Base-by-base conservation (phyloP, 768 basidiomycete species). In the Kwoniella newhampshirensis region DNA sequence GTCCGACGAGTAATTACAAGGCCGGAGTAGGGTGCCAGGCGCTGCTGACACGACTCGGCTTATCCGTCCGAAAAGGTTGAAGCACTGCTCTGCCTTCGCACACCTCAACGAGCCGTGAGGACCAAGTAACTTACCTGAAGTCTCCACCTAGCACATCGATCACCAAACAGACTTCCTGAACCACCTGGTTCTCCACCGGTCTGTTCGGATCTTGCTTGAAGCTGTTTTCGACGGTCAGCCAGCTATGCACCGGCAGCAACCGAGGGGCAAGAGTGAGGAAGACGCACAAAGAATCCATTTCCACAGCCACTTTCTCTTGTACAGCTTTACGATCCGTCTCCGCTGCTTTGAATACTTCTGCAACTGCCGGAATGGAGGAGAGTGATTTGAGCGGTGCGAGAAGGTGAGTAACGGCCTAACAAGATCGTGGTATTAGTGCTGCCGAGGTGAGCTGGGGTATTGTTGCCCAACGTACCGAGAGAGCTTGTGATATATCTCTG, bases 251-350 rank as follows among this genome's bases (percentile, higher is more conserved):
- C 21, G 17, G 40, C 40, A n/a, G n/a, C 18, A n/a, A n/a, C n/a
- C n/a, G n/a, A n/a, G 17, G 28, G 30, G 15, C 13, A 30, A 8
- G 12, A 17, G 41, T 17, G n/a, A n/a, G n/a, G n/a, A 21, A 23
- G n/a, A 79, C 90, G 54, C 75, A 92, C 92, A 91, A 92, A 28
- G 83, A 81, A 71, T 98, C 91, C 74, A 98, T 96, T 75, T 99
- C 96, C 7, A 81, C 81, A 57, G 94, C 91, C 23, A 98, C 83
- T 62, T 87, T 84, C 4, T 81, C 82, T 56, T 88, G 83, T n/a
- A 96, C 78, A 45, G 85, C 82, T n/a, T 85, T 86, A 75, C 97
- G 89, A 17, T 88, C 79, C 57, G 89, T 86, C 68, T 89, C 86
- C 17, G 91, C 85, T 2, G 85, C 84, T 63, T 84, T 85, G 82